phyloP scores from a whole-genome alignment of 257 asterid genomes.

The Jaltomata sinuosa region DNA sequence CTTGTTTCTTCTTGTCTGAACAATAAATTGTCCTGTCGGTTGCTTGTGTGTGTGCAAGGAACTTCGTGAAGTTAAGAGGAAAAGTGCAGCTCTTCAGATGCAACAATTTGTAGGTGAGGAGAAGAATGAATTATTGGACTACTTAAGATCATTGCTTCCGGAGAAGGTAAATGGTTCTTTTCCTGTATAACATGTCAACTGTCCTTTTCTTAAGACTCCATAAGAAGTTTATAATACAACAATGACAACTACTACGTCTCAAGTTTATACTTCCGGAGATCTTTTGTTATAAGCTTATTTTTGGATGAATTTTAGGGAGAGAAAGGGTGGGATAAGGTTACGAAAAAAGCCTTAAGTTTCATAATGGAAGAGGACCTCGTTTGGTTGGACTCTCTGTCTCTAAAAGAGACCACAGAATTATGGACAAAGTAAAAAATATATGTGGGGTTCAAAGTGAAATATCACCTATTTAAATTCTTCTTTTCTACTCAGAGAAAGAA shows the following conservation, averaged over 20 bases:
- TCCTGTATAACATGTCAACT: neutral
- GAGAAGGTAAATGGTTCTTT: constrained; percentile 50
- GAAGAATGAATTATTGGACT: constrained; percentile 87
- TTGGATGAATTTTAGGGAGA: neutral
- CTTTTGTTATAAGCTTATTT: neutral
- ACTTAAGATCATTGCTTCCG: constrained; percentile 79
- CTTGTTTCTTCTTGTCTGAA: neutral
- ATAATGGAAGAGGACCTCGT: neutral
- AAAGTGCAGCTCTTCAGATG: constrained; percentile 94
- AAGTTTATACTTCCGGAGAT: no score
- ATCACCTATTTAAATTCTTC: neutral
- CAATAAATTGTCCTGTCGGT: neutral
- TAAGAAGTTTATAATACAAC: neutral
- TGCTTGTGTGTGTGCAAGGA: constrained; percentile 40
- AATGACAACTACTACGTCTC: neutral
- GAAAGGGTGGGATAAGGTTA: neutral
- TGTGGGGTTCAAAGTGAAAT: neutral
- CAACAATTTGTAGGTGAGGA: constrained; percentile 97
- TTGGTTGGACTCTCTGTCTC: neutral
- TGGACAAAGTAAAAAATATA: neutral
- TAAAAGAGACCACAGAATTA: neutral
- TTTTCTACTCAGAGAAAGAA: neutral
- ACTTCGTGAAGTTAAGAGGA: constrained; percentile 81
- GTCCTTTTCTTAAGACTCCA: neutral
- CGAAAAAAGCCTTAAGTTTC: neutral